Evolutionary conservation across 176 grass and related monocot species (phyloP), one percentile per base, ranked within the genome.

Genomic region (Triticum urartu): DNA sequence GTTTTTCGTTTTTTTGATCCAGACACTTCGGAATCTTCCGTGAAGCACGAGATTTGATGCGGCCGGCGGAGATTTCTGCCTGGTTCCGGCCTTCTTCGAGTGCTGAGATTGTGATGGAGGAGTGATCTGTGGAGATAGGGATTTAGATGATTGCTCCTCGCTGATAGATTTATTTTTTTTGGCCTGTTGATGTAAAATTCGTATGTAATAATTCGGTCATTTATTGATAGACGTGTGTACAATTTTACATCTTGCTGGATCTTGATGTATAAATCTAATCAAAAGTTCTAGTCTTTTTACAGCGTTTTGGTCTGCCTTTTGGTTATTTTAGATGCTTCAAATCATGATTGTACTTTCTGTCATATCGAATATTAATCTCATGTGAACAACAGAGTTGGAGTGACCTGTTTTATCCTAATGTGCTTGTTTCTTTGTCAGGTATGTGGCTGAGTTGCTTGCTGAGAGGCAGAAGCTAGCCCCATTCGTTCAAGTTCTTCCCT

Each of bases 381-480:
- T 39, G n/a, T 32, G 35, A 68, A 22, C 58, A 54, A 33, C 70
- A 63, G 58, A 40, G 56, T 86, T 66, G 33, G 25, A 60, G 25
- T 61, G 22, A 7, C 65, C 52, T 58, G 21, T 82, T 25, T 71
- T 52, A 62, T 43, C 39, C 81, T 91, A 68, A 91, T 52, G 40
- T 11, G 52, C 40, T 73, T 73, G 60, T 45, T 81, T 72, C 70
- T 89, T 81, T 88, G 28, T 74, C 86, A 99, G 97, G 90, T 99
- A 94, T 94, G 85, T 99, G 87, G 85, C 97, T 66, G 97, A 99
- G 78, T 79, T 99, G 84, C 88, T 99, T 73, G 94, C 92, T 33
- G 97, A 99, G 92, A 99, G 94, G 89, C 94, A 99, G 83, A 99
- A 99, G 86, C 79, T 99, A 86, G 92, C 84, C 58, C 97, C 97